phyloP scores from a whole-genome alignment of 1,284 basidiomycete species.

The Trichosporon sp. region DNA sequence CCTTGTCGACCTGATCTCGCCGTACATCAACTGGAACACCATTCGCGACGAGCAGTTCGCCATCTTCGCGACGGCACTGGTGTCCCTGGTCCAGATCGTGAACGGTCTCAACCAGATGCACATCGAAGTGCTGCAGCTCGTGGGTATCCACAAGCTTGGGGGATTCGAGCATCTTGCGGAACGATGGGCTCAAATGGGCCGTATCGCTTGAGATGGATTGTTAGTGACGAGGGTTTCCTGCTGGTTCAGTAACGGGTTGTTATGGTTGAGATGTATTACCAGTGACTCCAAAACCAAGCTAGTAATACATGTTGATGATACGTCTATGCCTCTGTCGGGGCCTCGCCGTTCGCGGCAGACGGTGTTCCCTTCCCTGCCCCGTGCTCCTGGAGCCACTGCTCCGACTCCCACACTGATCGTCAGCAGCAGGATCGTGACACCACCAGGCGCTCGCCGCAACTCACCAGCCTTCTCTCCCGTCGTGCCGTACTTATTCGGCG shows the following conservation, averaged over 20 bases:
- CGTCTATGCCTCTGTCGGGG: neutral
- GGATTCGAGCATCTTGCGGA: slow-evolving; percentile 37
- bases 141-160: slow-evolving; percentile 41
- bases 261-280: neutral
- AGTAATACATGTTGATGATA: neutral
- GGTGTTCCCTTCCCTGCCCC: slow-evolving; percentile 22
- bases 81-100: slow-evolving; percentile 37
- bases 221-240: neutral
- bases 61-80: slow-evolving; percentile 41
- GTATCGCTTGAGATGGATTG: neutral
- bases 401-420: slow-evolving; percentile 44
- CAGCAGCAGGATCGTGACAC: neutral
- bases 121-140: slow-evolving; percentile 31
- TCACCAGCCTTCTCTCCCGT: slow-evolving; percentile 43
- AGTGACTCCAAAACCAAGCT: neutral
- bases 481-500: slow-evolving; percentile 41
- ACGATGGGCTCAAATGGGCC: slow-evolving; percentile 25
- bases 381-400: slow-evolving; percentile 46
- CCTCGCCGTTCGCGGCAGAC: slow-evolving; percentile 23
- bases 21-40: neutral
- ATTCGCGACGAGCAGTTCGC: slow-evolving; percentile 43
- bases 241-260: neutral
- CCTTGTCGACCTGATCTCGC: neutral
- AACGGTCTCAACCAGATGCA: slow-evolving; percentile 40
- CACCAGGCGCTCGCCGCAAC: slow-evolving; percentile 10